phyloP scores from a whole-genome alignment of 345 rosid species.

The Boechera retrofracta region DNA sequence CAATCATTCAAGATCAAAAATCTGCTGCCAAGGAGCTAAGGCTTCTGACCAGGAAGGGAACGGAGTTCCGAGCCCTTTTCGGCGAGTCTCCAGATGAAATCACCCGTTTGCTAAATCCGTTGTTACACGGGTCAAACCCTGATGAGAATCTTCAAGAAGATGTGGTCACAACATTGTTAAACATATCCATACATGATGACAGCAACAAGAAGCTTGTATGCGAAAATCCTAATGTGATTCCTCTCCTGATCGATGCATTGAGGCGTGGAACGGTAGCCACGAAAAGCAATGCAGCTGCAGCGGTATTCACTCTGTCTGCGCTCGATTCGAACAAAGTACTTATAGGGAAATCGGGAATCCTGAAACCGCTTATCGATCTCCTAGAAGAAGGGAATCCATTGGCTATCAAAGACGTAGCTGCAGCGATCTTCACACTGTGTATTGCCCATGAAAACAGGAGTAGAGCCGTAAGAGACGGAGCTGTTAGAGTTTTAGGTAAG shows the following conservation, averaged over 20 bases:
- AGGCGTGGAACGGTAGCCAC: constrained; percentile 70
- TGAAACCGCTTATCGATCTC: constrained; percentile 77
- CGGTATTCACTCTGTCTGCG: constrained; percentile 86
- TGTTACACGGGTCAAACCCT: constrained; percentile 52
- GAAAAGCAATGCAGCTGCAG: constrained; percentile 91
- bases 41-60: constrained; percentile 64
- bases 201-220: constrained; percentile 89
- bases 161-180: constrained; percentile 82
- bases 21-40: constrained; percentile 86
- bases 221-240: constrained; percentile 77
- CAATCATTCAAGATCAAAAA: constrained; percentile 58
- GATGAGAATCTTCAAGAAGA: constrained; percentile 84
- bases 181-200: constrained; percentile 93
- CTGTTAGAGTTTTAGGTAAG: constrained; percentile 67
- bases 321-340: constrained; percentile 83
- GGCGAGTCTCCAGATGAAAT: constrained; percentile 67
- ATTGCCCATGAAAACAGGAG: constrained; percentile 79
- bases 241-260: constrained; percentile 74
- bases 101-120: constrained; percentile 66
- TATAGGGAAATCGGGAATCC: constrained; percentile 76
- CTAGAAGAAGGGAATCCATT: constrained; percentile 79
- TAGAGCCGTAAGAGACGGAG: constrained; percentile 85
- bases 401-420: constrained; percentile 86
- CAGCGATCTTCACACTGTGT: constrained; percentile 89
- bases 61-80: constrained; percentile 79